phyloP scores from a whole-genome alignment of 441 rosid genomes.

The Populus trichocarpa region DNA sequence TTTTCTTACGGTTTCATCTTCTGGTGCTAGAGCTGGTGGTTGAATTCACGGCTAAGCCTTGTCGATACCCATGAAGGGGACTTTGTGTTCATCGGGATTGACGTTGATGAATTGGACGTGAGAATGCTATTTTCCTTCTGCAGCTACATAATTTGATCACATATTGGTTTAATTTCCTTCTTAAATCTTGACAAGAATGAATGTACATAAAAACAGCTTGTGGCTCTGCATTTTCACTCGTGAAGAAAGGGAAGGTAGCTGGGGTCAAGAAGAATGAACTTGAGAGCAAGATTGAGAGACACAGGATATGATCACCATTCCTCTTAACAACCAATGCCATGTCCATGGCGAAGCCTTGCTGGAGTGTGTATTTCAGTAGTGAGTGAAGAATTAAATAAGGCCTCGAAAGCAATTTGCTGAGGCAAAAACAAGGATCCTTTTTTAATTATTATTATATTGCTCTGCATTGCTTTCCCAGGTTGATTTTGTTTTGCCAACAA shows the following conservation, averaged over 20 bases:
- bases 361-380: background rate
- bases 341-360: background rate
- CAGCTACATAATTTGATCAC: background rate
- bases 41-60: conserved; percentile 72
- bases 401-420: background rate
- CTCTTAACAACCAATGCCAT: background rate
- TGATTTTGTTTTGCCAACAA: background rate
- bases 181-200: background rate
- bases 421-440: background rate
- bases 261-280: conserved; percentile 62
- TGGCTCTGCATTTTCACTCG: conserved; percentile 46
- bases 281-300: conserved; percentile 49
- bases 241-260: conserved; percentile 61
- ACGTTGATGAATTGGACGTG: conserved; percentile 59
- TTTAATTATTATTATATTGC: too few species aligned
- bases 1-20: background rate
- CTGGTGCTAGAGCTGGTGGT: conserved; percentile 51
- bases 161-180: background rate
- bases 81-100: conserved; percentile 60
- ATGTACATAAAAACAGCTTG: conserved; percentile 34
- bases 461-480: background rate
- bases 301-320: conserved; percentile 7
- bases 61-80: conserved; percentile 47
- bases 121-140: background rate
- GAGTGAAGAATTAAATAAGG: background rate